phyloP scores from a whole-genome alignment of 78 protist genomes.

The Emiliania huxleyi region DNA sequence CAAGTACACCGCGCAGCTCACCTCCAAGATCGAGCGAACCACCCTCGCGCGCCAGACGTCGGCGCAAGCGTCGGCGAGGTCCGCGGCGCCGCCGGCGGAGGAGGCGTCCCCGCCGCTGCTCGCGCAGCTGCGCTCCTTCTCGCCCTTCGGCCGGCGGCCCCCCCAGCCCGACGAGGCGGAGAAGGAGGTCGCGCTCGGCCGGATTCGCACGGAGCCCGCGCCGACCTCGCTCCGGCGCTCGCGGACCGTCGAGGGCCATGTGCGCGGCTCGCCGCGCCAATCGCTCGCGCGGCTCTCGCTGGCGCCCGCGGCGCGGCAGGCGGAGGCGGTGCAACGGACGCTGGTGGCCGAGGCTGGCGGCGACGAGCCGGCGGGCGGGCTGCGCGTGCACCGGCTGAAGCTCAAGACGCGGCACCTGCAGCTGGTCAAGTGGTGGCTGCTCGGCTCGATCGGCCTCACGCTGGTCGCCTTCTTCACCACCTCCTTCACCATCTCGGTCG shows the following conservation, averaged over 20 bases:
- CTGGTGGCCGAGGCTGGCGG: not conserved
- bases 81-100: not conserved
- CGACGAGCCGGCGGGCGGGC: not conserved
- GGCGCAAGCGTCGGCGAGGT: too few relatives aligned
- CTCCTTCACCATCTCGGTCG: not conserved
- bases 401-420: not conserved
- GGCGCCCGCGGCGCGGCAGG: not conserved
- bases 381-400: not conserved
- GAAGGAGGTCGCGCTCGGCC: too few relatives aligned
- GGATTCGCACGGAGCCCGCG: too few relatives aligned
- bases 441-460: not conserved
- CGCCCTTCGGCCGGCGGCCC: too few relatives aligned
- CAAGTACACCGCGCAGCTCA: not conserved
- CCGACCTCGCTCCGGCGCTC: too few relatives aligned
- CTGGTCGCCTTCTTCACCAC: not conserved
- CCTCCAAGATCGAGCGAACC: too few relatives aligned
- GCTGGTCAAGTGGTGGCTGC: not conserved
- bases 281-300: not conserved
- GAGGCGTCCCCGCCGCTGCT: not conserved
- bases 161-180: too few relatives aligned
- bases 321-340: not conserved
- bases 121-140: not conserved
- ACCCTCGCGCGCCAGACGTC: too few relatives aligned
- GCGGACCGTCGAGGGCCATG: too few relatives aligned
- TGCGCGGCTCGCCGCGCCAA: not conserved